A percentile compares a stretch with the other conserved stretches of the same genome.
Conservation (phyloP, 768 basidiomycete species). For the Hypholoma fasciculare region DNA sequence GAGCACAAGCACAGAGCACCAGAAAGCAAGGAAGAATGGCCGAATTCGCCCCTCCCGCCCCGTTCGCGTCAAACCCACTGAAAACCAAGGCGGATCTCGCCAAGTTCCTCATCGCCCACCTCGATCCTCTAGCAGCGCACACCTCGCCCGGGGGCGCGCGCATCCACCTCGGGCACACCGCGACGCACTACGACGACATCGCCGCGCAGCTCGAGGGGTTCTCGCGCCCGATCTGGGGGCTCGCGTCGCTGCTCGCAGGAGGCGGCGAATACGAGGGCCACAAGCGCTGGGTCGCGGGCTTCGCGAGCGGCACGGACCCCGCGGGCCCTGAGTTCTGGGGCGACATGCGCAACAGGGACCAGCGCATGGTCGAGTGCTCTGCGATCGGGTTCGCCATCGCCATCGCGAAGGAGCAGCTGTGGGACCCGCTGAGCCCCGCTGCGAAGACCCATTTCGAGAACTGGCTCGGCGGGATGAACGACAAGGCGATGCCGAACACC, state of each 20-base stretch:
- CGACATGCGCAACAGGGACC: slow-evolving; percentile 70
- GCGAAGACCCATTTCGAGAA: slow-evolving; percentile 58
- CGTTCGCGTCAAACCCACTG: slow-evolving; percentile 60
- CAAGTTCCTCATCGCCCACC: slow-evolving; percentile 52
- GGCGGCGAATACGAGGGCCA: slow-evolving; percentile 60
- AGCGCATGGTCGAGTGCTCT: slow-evolving; percentile 82
- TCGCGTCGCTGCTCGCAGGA: slow-evolving; percentile 64
- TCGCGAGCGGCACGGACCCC: slow-evolving; percentile 70
- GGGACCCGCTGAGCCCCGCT: slow-evolving; percentile 55
- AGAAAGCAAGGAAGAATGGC: slow-evolving; percentile 19
- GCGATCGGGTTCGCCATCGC: slow-evolving; percentile 73
- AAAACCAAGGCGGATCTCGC: slow-evolving; percentile 60
- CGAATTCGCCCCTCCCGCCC: slow-evolving; percentile 35
- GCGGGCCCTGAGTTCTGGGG: slow-evolving; percentile 74
- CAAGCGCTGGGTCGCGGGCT: slow-evolving; percentile 64
- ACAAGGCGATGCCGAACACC: slow-evolving; percentile 82
- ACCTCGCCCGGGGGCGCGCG: slow-evolving; percentile 76
- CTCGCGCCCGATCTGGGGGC: slow-evolving; percentile 75
- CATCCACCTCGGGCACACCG: slow-evolving; percentile 67
- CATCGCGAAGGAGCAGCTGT: slow-evolving; percentile 63
- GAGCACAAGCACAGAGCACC: not conserved
- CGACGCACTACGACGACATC: slow-evolving; percentile 71
- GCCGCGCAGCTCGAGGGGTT: slow-evolving; percentile 79
- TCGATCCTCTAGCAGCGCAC: slow-evolving; percentile 66
- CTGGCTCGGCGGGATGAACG: slow-evolving; percentile 78